Conservation (phyloP, 768 basidiomycete genomes). For the Boletus tylopilopsis region DNA sequence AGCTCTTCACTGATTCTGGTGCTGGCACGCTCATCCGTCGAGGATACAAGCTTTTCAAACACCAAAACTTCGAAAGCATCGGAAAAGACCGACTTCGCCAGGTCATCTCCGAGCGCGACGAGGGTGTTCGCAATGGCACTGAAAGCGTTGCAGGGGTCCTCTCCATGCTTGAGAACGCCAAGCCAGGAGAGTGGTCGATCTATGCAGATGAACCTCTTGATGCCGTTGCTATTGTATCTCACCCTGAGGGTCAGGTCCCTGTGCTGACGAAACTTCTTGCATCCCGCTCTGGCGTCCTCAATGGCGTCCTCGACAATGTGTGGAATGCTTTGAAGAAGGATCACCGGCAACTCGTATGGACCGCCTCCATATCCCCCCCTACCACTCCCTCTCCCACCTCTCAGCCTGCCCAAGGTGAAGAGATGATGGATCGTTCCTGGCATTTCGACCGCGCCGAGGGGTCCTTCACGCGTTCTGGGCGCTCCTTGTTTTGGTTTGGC, state of each 20-base stretch:
- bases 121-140: conserved; percentile 78
- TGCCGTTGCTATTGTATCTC: conserved; percentile 89
- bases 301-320: conserved; percentile 95
- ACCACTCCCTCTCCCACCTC: conserved; percentile 4
- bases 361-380: conserved; percentile 59
- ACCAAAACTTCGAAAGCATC: conserved; percentile 72
- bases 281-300: conserved; percentile 84
- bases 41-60: conserved; percentile 97
- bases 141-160: conserved; percentile 88
- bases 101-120: conserved; percentile 93
- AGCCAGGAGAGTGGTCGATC: conserved; percentile 83
- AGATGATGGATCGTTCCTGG: conserved; percentile 82
- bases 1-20: conserved; percentile 97
- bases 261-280: conserved; percentile 92
- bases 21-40: conserved; percentile 98
- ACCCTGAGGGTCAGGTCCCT: conserved; percentile 83
- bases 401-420: conserved; percentile 58
- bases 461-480: conserved; percentile 91
- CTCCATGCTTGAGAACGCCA: conserved; percentile 51
- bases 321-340: conserved; percentile 97
- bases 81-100: conserved; percentile 94
- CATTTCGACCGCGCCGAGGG: conserved; percentile 99
- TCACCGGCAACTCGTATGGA: conserved; percentile 94
- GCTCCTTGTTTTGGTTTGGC: conserved; percentile 97
- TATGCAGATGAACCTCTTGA: conserved; percentile 99